Percentiles rank a stretch among this genome's conserved stretches.
phyloP scores from a whole-genome alignment of 768 basidiomycete species.

The Calvatia gigantea region DNA sequence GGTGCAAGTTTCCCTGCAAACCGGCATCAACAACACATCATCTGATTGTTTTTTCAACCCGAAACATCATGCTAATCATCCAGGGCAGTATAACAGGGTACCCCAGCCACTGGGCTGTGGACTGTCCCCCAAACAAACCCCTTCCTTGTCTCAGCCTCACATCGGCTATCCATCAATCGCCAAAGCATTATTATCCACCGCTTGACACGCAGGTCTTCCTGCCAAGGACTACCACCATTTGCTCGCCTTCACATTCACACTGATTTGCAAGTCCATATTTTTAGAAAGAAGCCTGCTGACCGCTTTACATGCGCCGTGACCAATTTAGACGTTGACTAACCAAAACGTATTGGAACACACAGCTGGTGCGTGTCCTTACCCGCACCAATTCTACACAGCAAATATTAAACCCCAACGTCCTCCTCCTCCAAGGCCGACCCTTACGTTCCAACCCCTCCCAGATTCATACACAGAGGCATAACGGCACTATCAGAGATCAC shows the following conservation, averaged over 20 bases:
- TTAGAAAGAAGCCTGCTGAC: slow-evolving; percentile 1
- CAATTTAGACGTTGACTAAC: slow-evolving; percentile 8
- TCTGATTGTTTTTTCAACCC: neutral
- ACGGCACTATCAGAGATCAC: neutral
- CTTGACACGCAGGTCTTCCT: slow-evolving; percentile 13
- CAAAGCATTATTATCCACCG: slow-evolving; percentile 5
- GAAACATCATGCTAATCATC: neutral
- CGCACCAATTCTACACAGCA: neutral
- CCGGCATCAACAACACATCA: neutral
- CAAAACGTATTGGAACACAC: slow-evolving; percentile 4
- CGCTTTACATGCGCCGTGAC: slow-evolving; percentile 9
- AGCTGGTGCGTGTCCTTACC: neutral
- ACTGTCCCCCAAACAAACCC: neutral
- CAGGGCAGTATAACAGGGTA: neutral
- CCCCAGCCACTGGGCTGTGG: slow-evolving; percentile 8
- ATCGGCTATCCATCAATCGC: slow-evolving; percentile 6
- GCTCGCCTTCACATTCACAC: slow-evolving; percentile 6
- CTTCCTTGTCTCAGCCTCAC: slow-evolving; percentile 10
- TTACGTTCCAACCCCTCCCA: neutral
- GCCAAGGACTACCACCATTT: slow-evolving; percentile 14
- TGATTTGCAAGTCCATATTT: slow-evolving; percentile 9
- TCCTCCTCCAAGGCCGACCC: neutral
- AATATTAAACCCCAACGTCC: no score
- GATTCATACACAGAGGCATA: neutral
- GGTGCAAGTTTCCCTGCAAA: neutral